phyloP scores from a whole-genome alignment of 306 rosid species.

The Lagenaria siceraria region DNA sequence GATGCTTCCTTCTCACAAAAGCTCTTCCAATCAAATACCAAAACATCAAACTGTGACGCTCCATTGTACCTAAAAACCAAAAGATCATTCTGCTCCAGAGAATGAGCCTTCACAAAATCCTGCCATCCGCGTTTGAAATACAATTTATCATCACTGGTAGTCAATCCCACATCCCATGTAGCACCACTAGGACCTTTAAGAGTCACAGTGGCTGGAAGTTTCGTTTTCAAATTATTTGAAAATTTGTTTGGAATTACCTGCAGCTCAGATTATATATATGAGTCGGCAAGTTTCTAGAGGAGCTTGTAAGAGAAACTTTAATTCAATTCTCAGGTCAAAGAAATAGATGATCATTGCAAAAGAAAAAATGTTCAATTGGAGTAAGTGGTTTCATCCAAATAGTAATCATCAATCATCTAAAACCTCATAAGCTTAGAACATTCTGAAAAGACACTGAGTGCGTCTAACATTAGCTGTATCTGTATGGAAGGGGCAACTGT shows the following conservation, averaged over 20 bases:
- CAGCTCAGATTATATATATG: slow-evolving; percentile 9
- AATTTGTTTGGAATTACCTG: slow-evolving; percentile 57
- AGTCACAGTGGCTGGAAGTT: slow-evolving; percentile 35
- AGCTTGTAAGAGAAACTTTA: not conserved
- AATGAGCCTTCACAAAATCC: slow-evolving; percentile 42
- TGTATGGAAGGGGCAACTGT: not conserved
- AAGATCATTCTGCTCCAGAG: slow-evolving; percentile 47
- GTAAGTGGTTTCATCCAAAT: not conserved
- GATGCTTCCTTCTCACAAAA: slow-evolving; percentile 52
- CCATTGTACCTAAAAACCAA: slow-evolving; percentile 56
- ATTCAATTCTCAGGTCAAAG: not conserved
- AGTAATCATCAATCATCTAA: not conserved
- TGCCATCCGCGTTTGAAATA: slow-evolving; percentile 47
- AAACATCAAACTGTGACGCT: slow-evolving; percentile 42
- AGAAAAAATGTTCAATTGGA: not conserved
- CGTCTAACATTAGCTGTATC: not conserved
- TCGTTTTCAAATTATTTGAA: slow-evolving; percentile 30
- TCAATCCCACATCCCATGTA: slow-evolving; percentile 41
- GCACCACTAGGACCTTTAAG: slow-evolving; percentile 58
- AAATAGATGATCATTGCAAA: not conserved
- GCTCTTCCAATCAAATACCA: slow-evolving; percentile 34
- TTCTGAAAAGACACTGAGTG: not conserved
- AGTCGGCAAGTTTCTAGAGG: not conserved
- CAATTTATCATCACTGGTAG: slow-evolving; percentile 19
- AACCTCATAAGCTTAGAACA: not conserved